A percentile compares a stretch with the other conserved stretches of the same genome.
phyloP scores from a whole-genome alignment of 805 yeast species.

The Ogataea saltuana region DNA sequence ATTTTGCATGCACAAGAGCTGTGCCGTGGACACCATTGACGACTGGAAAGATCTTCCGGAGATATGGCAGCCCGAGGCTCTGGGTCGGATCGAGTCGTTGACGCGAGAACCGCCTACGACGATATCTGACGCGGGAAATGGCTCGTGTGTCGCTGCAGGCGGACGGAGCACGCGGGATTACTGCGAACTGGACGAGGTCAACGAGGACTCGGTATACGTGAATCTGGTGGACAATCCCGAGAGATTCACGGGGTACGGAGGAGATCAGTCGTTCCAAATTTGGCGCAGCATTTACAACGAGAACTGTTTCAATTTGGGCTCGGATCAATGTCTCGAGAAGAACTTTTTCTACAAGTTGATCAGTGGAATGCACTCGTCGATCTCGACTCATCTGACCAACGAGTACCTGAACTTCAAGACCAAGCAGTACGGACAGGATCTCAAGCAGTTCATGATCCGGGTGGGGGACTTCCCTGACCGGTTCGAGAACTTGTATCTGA shows the following conservation, averaged over 20 bases:
- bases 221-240: constrained; percentile 89
- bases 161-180: constrained; percentile 45
- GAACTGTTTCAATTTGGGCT: constrained; percentile 64
- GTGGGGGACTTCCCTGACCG: constrained; percentile 92
- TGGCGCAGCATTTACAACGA: constrained; percentile 94
- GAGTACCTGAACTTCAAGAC: constrained; percentile 72
- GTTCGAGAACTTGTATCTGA: constrained; percentile 84
- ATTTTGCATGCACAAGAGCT: constrained; percentile 81
- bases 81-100: constrained; percentile 52
- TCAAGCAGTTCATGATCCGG: constrained; percentile 78
- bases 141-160: constrained; percentile 27
- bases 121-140: constrained; percentile 34
- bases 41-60: constrained; percentile 73
- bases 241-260: constrained; percentile 94
- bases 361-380: constrained; percentile 94
- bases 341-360: constrained; percentile 82
- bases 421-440: constrained; percentile 81
- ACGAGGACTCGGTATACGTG: constrained; percentile 76
- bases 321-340: constrained; percentile 75
- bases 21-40: constrained; percentile 85
- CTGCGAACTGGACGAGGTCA: constrained; percentile 64
- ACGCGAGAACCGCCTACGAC: constrained; percentile 32
- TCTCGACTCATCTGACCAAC: constrained; percentile 87
- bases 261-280: constrained; percentile 85
- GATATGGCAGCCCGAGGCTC: constrained; percentile 69